Percentiles rank a stretch among this genome's conserved stretches.
Evolutionary conservation across 2,329 filamentous ascomycete genomes (phyloP).

Genomic region (Xylaria sp.): DNA sequence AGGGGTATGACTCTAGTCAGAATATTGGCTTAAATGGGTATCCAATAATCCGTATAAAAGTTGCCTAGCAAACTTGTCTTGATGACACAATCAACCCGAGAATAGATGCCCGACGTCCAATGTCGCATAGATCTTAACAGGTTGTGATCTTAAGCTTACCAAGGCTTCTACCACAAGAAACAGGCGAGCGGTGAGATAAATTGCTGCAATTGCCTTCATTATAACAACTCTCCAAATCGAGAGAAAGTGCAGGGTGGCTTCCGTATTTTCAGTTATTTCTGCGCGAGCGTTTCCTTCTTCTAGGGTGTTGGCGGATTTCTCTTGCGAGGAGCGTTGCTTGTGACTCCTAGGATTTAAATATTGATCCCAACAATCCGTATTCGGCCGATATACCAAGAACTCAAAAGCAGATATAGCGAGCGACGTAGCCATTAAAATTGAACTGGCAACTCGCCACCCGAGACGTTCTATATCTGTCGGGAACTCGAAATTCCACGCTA

Average conservation of each 20-base stretch:
- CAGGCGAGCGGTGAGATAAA: no score
- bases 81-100: no score
- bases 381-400: not conserved
- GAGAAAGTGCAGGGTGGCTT: not conserved
- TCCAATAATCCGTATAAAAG: no score
- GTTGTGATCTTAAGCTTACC: not conserved
- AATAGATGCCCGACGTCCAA: not conserved
- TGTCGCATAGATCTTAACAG: not conserved
- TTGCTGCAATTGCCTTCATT: no score
- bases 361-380: not conserved
- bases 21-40: no score
- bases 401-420: constrained; percentile 4
- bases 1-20: no score
- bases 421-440: not conserved
- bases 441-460: constrained; percentile 5
- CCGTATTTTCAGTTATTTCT: no score
- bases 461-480: constrained; percentile 1
- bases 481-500: constrained; percentile 6
- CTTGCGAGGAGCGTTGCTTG: no score
- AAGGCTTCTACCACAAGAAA: not conserved
- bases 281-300: not conserved
- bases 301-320: no score
- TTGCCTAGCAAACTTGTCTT: no score
- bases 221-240: not conserved
- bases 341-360: constrained; percentile 1